Evolutionary conservation across 1,139 yeast species (phyloP).

Genomic region (Kodamaea anthophila): DNA sequence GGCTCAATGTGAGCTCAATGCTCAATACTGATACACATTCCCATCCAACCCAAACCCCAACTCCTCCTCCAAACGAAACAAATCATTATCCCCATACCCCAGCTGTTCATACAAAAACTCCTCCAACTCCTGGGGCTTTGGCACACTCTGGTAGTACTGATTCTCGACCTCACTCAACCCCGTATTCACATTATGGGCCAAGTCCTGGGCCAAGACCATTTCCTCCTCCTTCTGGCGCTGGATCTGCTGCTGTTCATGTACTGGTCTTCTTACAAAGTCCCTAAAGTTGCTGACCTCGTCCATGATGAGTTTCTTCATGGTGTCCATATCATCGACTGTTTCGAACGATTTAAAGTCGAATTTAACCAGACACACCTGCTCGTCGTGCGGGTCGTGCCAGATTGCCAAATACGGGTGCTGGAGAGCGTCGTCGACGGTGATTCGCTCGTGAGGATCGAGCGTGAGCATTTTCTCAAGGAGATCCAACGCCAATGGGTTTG

Average conservation of each 20-base stretch:
- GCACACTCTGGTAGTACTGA: constrained; percentile 32
- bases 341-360: constrained; percentile 87
- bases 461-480: constrained; percentile 76
- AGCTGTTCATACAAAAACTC: constrained; percentile 28
- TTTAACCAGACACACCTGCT: constrained; percentile 75
- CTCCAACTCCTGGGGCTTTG: constrained; percentile 44
- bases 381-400: constrained; percentile 97
- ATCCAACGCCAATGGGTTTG: constrained; percentile 84
- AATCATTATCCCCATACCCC: constrained; percentile 15
- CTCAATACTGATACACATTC: too few species aligned
- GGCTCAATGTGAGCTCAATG: too few species aligned
- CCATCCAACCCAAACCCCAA: constrained; percentile 45
- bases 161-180: constrained; percentile 20
- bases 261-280: constrained; percentile 72
- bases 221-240: constrained; percentile 27
- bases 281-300: constrained; percentile 80
- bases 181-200: constrained; percentile 27
- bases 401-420: constrained; percentile 83
- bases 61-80: constrained; percentile 41
- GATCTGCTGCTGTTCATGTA: constrained; percentile 56
- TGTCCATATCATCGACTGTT: constrained; percentile 71
- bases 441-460: constrained; percentile 80
- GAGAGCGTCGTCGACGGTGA: constrained; percentile 83
- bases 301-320: constrained; percentile 70
- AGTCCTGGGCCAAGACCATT: constrained; percentile 11